Conservation (phyloP, 768 basidiomycete species). For the Podaxis carcinomalis region DNA sequence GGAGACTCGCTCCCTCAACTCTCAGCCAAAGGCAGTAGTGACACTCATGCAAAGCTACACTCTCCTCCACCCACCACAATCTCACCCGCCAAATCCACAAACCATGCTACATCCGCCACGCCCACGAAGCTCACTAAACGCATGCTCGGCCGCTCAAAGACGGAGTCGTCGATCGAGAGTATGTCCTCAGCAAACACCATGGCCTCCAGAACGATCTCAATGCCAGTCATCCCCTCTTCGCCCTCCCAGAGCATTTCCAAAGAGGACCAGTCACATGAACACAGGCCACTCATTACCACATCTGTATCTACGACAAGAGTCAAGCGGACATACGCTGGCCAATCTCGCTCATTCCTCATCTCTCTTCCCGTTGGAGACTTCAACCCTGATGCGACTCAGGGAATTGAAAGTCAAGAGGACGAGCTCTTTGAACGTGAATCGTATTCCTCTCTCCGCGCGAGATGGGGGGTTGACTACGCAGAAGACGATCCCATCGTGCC, state of each 20-base stretch:
- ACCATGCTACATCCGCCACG: slow-evolving; percentile 13
- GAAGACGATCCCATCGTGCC: slow-evolving; percentile 60
- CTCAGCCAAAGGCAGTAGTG: not conserved
- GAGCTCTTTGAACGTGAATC: slow-evolving; percentile 64
- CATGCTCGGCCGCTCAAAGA: slow-evolving; percentile 69
- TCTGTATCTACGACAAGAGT: slow-evolving; percentile 28
- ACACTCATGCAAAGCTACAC: not conserved
- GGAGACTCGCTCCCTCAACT: not conserved
- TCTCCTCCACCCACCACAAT: slow-evolving; percentile 33
- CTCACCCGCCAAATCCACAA: slow-evolving; percentile 22
- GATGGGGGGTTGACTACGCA: slow-evolving; percentile 79
- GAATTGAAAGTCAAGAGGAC: slow-evolving; percentile 34
- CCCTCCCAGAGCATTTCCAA: slow-evolving; percentile 15
- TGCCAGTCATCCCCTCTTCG: slow-evolving; percentile 30
- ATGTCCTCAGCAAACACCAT: slow-evolving; percentile 11
- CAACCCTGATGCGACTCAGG: slow-evolving; percentile 16
- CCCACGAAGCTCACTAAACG: slow-evolving; percentile 54
- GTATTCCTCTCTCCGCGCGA: slow-evolving; percentile 65
- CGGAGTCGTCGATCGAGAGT: slow-evolving; percentile 48
- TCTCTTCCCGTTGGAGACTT: slow-evolving; percentile 41
- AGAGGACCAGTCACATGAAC: slow-evolving; percentile 11
- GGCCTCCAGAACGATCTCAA: slow-evolving; percentile 31
- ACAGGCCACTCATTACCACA: slow-evolving; percentile 19
- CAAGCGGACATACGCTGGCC: slow-evolving; percentile 69
- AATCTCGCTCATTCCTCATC: slow-evolving; percentile 77